Evolutionary conservation across 257 asterid genomes (phyloP), one percentile per base, ranked within the genome.

Genomic region (Solanum piurae): DNA sequence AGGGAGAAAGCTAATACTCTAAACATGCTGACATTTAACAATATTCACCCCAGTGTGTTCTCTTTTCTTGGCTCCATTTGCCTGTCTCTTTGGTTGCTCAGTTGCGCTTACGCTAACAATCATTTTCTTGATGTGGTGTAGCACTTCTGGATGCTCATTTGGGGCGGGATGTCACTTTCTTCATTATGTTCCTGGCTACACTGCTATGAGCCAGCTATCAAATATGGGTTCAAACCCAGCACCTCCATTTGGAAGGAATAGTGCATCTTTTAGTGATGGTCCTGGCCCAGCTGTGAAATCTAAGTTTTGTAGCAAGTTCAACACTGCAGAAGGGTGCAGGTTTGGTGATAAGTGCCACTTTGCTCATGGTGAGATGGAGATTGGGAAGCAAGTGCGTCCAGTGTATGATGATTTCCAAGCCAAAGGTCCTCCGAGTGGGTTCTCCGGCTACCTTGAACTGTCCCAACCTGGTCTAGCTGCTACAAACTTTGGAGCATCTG

Each of bases 311-410:
- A 94, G 90, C 93, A 95, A 90, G 86, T 95, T 44, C 92, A 94
- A 91, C 90, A 91, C 94, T 5, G 95, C 95, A 7, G 99, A 95
- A 89, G 98, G 99, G 33, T 96, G 98, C 95, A 94, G 94, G 89
- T 96, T 91, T 23, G 98, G 98, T 3, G 95, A 95, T 88, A 93
- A 93, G 88, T 96, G 99, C 92, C 90, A 93, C 89, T 95, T 96
- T 44, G 99, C 99, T 29, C 99, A 95, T 58, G 98, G 99, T 4
- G 98, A 96, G 55, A 93, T 95, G 96, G 99, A 96, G 89, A 93
- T 96, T 8, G 98, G 96, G 18, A 95, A 86, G 90, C 92, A 94
- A 60, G 84, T 91, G 5, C 71, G 52, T 33, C 88, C 93, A 36
- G 86, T 91, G 62, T 94, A 92, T 0, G 94, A 94, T 23, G 96